Percentiles rank a stretch among this genome's conserved stretches.
Conservation (phyloP, 176 grass and related monocot genomes). For the Aegilops longissima region DNA sequence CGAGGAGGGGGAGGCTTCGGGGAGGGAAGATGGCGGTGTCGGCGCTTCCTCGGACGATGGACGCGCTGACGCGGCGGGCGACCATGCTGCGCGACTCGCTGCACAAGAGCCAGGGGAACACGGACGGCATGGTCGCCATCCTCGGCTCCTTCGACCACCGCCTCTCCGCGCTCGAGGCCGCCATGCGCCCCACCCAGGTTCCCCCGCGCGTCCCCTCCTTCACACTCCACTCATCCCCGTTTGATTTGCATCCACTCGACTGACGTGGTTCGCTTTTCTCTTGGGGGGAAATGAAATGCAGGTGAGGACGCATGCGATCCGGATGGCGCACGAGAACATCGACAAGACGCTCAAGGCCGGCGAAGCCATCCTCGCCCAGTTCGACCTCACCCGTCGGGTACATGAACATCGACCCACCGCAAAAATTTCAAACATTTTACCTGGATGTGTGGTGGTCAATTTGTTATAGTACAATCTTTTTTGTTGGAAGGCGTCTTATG, state of each 20-base stretch:
- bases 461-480: not conserved
- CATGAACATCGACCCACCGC: not conserved
- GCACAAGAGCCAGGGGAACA: slow-evolving; percentile 71
- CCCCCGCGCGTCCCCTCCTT: not conserved
- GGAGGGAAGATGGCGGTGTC: slow-evolving; percentile 30
- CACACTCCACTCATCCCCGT: not conserved
- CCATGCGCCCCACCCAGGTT: slow-evolving; percentile 93
- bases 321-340: slow-evolving; percentile 87
- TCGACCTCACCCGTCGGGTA: slow-evolving; percentile 74
- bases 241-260: not conserved
- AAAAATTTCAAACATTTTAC: not conserved
- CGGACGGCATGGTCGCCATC: slow-evolving; percentile 81
- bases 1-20: not conserved
- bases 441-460: not conserved
- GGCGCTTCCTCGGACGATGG: slow-evolving; percentile 46
- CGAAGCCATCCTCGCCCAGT: slow-evolving; percentile 64
- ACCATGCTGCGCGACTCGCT: slow-evolving; percentile 63
- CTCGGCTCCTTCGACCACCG: slow-evolving; percentile 97
- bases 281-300: not conserved
- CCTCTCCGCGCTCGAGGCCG: slow-evolving; percentile 87
- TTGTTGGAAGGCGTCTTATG: not conserved
- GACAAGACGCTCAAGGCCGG: slow-evolving; percentile 73
- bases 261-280: not conserved
- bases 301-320: slow-evolving; percentile 82
- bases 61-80: slow-evolving; percentile 48